phyloP scores from a whole-genome alignment of 1,284 basidiomycete species.

The Fistulina hepatica region DNA sequence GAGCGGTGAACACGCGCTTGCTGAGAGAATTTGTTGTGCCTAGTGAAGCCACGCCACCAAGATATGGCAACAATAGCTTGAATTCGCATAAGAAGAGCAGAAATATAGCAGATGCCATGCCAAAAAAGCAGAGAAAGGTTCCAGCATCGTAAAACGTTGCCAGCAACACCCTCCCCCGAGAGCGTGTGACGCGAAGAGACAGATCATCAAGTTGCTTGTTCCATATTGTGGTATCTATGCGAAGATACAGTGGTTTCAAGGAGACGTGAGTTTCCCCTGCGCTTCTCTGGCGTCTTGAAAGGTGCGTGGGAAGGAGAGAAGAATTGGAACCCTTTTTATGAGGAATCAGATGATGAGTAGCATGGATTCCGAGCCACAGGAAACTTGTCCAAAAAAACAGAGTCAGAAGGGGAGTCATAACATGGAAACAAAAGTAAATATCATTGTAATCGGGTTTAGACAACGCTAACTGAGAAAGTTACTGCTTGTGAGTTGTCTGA shows the following conservation, averaged over 20 bases:
- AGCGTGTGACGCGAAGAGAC: conserved; percentile 17
- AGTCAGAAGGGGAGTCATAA: no score
- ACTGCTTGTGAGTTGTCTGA: no score
- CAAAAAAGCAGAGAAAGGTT: conserved; percentile 33
- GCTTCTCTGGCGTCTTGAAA: background rate
- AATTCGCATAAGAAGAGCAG: conserved; percentile 30
- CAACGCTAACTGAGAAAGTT: no score
- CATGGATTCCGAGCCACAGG: no score
- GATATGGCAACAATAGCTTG: conserved; percentile 13
- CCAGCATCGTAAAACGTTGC: conserved; percentile 40
- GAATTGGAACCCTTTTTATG: no score
- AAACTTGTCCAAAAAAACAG: no score
- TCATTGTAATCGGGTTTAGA: no score
- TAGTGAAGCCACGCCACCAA: conserved; percentile 6
- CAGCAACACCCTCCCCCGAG: conserved; percentile 20
- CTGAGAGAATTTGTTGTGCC: background rate
- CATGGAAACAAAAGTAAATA: no score
- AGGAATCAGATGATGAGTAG: no score
- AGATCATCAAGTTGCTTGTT: conserved; percentile 42
- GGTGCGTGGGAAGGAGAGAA: no score
- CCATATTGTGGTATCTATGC: conserved; percentile 41
- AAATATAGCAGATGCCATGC: conserved; percentile 35
- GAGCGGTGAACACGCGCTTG: conserved; percentile 5
- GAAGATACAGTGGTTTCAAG: conserved; percentile 31
- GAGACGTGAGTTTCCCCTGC: conserved; percentile 15